These are phyloP conservation scores for Eleusine coracana DNA, from an alignment of 176 grass and related monocot species.

Conservation along the genomic window DNA sequence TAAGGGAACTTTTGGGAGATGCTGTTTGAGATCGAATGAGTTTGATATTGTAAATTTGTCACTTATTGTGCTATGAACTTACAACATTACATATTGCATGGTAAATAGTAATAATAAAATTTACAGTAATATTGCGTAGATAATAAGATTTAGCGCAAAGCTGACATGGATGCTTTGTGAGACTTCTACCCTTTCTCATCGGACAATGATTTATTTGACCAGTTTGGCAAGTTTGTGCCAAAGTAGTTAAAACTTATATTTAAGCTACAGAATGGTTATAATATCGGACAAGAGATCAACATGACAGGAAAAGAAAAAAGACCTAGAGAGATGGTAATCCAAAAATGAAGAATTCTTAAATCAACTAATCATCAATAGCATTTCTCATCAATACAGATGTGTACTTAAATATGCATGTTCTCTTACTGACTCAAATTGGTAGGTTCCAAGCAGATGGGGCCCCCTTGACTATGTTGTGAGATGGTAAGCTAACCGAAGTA, in stretches of 20 bases:
- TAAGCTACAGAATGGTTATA: conserved; percentile 7
- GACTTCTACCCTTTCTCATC: neutral
- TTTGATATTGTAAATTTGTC: conserved; percentile 24
- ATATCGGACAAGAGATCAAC: neutral
- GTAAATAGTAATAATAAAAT: neutral
- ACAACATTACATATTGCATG: neutral
- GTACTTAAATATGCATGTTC: neutral
- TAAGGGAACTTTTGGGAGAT: conserved; percentile 84
- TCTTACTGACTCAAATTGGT: neutral
- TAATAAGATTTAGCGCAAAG: neutral
- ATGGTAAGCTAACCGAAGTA: neutral
- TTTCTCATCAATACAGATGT: neutral
- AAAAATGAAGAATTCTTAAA: conserved; percentile 1
- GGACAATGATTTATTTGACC: neutral
- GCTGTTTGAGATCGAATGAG: conserved; percentile 64
- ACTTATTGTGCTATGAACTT: neutral
- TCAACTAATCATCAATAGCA: neutral
- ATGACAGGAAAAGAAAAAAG: neutral
- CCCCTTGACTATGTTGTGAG: conserved; percentile 7
- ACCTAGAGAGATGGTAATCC: neutral
- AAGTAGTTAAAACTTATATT: neutral
- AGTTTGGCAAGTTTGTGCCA: neutral
- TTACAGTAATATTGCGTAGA: neutral
- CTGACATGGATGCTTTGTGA: neutral
- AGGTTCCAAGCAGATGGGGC: neutral